Conservation (phyloP, 2,329 filamentous ascomycete genomes). For the Botrytis cinerea region DNA sequence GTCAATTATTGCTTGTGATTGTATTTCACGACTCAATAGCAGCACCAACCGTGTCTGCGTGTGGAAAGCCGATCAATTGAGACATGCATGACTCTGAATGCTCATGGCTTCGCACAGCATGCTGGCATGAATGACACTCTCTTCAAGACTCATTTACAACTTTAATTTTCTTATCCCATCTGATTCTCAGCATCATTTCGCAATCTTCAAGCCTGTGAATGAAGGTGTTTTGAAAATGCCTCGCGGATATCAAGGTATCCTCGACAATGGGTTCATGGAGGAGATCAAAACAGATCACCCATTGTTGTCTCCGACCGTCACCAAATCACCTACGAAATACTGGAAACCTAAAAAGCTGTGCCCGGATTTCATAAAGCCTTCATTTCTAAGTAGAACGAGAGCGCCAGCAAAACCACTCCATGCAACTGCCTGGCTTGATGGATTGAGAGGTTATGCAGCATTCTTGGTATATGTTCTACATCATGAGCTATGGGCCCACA, state of each 20-base stretch:
- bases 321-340: background rate
- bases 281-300: constrained; percentile 19
- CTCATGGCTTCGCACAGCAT: background rate
- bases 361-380: constrained; percentile 23
- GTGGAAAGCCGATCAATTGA: background rate
- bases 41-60: background rate
- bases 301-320: background rate
- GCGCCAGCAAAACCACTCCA: constrained; percentile 23
- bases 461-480: constrained; percentile 51
- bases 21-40: background rate
- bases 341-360: constrained; percentile 19
- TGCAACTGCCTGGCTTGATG: constrained; percentile 45
- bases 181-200: background rate
- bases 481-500: constrained; percentile 44
- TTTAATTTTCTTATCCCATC: background rate
- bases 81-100: constrained; percentile 2
- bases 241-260: constrained; percentile 20
- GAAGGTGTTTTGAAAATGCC: constrained; percentile 7
- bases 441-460: constrained; percentile 51
- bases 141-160: background rate
- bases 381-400: constrained; percentile 14
- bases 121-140: background rate
- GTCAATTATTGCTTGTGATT: constrained; percentile 17
- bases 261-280: constrained; percentile 20
- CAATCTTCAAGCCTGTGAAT: background rate